Evolutionary conservation across 176 grass and related monocot species (phyloP), one percentile per base, ranked within the genome.

Genomic region (Oryza nivara): DNA sequence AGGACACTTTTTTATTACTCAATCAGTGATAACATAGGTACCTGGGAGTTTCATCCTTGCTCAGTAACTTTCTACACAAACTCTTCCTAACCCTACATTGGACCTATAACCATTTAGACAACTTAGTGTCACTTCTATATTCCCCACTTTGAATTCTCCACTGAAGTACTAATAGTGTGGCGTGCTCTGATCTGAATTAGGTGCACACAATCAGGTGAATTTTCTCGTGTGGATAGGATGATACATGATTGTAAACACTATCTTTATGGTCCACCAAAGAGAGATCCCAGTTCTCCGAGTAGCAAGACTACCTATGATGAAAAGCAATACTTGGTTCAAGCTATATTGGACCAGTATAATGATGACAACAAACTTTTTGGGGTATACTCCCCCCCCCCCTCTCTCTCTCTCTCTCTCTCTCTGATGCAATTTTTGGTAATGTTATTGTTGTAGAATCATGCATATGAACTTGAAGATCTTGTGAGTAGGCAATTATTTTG

Each of bases 401-500:
- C 35, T 36, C 35, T 36, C 35, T 36, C 35, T 36, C 35, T 36
- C 35, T 36, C 35, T 36, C 35, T 36, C 3, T 36, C 35, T 36
- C 35, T 36, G 35, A 36, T 36, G 35, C 35, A 36, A 36, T 36
- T 36, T 36, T 36, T 36, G 35, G 35, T 36, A 36, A 36, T 36
- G 35, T 36, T 36, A 36, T 36, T 36, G 35, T 36, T 36, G 35
- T 36, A 36, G 35, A 36, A 36, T 36, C 35, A 36, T 36, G 35
- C 35, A 36, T 36, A 28, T 82, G 67, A 60, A 22, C 67, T 82
- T 26, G n/a, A 72, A 43, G 34, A 58, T 72, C 20, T 82, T 81
- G 19, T 72, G 67, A 38, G 13, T 13, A 17, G 19, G 7, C 45
- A 82, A 58, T 6, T 2, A 3, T 60, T 82, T 82, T 5, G 1